These are phyloP conservation scores for Gaultheria prostrata DNA, from an alignment of 148 eudicot species.

Conservation along the genomic window DNA sequence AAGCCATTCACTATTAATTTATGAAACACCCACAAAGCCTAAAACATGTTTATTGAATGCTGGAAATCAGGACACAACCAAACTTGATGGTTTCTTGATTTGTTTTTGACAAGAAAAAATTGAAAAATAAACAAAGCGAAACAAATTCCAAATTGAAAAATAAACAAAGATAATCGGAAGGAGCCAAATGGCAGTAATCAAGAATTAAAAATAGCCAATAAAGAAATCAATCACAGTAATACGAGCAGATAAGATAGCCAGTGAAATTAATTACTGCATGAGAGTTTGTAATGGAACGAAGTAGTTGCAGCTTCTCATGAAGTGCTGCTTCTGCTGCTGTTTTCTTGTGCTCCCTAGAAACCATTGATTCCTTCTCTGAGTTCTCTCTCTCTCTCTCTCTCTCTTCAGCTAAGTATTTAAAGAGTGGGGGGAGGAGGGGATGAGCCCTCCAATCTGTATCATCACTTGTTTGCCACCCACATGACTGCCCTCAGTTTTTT, in stretches of 20 bases:
- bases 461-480: conserved; percentile 58
- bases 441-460: conserved; percentile 56
- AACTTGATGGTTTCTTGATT: not conserved
- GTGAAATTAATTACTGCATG: conserved; percentile 63
- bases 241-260: not conserved
- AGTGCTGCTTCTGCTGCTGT: conserved; percentile 40
- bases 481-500: conserved; percentile 25
- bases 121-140: not conserved
- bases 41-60: not conserved
- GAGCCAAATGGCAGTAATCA: not conserved
- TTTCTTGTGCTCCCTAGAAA: conserved; percentile 73
- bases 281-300: conserved; percentile 91
- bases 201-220: not conserved
- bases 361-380: conserved; percentile 31
- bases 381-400: not conserved
- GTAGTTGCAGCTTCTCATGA: conserved; percentile 90
- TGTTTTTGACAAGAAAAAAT: not conserved
- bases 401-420: conserved; percentile 33
- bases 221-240: not conserved
- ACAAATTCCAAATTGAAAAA: not conserved
- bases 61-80: not conserved
- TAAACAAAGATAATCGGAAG: not conserved
- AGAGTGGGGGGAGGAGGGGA: conserved; percentile 22
- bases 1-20: not conserved
- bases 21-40: not conserved